phyloP scores from a whole-genome alignment of 305 asterid species.

The Lippia alba region DNA sequence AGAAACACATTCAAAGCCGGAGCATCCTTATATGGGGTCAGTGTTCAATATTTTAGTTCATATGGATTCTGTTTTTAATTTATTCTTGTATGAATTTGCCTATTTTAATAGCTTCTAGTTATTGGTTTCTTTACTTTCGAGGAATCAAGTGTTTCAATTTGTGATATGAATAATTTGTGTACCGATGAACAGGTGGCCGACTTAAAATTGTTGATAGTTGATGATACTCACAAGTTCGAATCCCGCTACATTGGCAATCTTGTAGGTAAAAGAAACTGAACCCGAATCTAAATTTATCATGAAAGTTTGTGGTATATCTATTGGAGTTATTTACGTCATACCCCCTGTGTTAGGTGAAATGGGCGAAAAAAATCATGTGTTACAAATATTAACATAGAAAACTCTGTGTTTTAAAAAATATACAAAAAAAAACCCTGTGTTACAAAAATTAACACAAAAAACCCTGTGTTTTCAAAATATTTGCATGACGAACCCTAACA shows the following conservation, averaged over 20 bases:
- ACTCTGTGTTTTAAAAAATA: too few species aligned
- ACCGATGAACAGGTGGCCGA: constrained; percentile 79
- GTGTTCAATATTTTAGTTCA: constrained; percentile 43
- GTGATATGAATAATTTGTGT: constrained; percentile 12
- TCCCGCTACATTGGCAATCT: constrained; percentile 86
- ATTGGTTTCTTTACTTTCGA: neutral
- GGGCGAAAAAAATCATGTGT: too few species aligned
- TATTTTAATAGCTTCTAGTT: constrained; percentile 8
- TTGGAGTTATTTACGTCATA: too few species aligned
- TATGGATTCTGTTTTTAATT: constrained; percentile 5
- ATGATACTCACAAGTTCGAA: constrained; percentile 90
- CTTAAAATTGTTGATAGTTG: constrained; percentile 67
- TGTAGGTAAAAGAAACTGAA: constrained; percentile 59
- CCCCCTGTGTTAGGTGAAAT: too few species aligned
- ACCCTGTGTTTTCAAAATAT: too few species aligned
- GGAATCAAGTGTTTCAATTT: constrained; percentile 7
- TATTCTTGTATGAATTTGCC: neutral
- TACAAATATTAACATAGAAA: too few species aligned
- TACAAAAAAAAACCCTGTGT: too few species aligned
- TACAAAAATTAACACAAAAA: too few species aligned
- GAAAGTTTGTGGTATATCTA: too few species aligned
- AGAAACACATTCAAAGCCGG: constrained; percentile 86
- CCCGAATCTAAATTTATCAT: constrained; percentile 2
- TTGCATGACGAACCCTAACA: too few species aligned
- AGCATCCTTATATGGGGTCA: constrained; percentile 92